phyloP scores from a whole-genome alignment of 768 basidiomycete species.

The Lactifluus hygrophoroides region DNA sequence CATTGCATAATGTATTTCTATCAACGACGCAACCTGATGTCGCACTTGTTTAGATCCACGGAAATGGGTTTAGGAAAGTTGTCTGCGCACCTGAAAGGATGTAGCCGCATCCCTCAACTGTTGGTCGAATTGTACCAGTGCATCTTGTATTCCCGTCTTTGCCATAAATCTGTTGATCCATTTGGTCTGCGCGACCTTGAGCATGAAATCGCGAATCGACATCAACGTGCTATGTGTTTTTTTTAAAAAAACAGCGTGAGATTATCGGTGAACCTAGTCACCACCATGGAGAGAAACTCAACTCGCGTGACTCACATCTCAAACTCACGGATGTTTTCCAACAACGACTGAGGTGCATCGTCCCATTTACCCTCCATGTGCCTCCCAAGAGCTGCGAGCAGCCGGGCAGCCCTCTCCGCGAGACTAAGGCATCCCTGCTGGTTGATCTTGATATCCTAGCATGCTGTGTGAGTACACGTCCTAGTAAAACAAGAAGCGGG shows the following conservation, averaged over 20 bases:
- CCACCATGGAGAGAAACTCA: neutral
- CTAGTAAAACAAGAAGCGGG: too few species aligned
- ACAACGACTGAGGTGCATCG: constrained; percentile 17
- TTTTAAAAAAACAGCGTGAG: neutral
- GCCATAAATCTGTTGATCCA: constrained; percentile 20
- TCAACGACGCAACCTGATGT: constrained; percentile 18
- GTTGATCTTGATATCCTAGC: constrained; percentile 19
- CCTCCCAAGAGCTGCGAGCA: constrained; percentile 14
- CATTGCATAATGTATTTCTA: constrained; percentile 21
- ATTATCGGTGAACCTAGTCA: neutral
- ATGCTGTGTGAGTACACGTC: neutral
- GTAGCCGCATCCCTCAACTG: constrained; percentile 17
- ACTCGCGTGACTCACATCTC: constrained; percentile 14
- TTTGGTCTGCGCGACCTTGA: constrained; percentile 12
- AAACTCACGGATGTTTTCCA: constrained; percentile 21
- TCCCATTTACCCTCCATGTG: constrained; percentile 24
- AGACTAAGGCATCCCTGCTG: constrained; percentile 18
- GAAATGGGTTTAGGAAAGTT: neutral
- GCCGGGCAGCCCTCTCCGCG: constrained; percentile 16
- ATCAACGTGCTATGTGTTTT: constrained; percentile 17
- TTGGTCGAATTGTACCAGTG: constrained; percentile 10
- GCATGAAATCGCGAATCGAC: constrained; percentile 21
- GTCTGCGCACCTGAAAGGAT: constrained; percentile 18
- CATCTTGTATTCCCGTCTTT: constrained; percentile 15
- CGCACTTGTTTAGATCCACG: neutral